Percentiles rank a stretch among this genome's conserved stretches.
These are phyloP conservation scores for Fusarium longipes DNA, from an alignment of 2,329 filamentous ascomycete species.

Conservation along the genomic window DNA sequence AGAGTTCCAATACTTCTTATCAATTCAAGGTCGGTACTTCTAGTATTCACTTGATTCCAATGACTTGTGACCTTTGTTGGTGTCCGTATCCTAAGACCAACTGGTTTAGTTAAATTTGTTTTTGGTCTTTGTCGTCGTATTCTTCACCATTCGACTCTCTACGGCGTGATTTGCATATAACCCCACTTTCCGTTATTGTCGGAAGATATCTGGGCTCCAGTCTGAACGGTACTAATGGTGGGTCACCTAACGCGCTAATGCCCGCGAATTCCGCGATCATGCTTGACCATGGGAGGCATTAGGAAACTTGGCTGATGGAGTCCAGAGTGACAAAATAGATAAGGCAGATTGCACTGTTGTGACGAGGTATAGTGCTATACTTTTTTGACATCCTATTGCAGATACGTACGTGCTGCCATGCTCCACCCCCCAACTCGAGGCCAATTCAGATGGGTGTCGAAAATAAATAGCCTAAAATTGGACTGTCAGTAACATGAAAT, in stretches of 20 bases:
- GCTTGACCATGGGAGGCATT: not conserved
- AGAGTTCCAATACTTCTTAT: not conserved
- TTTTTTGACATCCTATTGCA: not conserved
- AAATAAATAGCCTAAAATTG: too few species aligned
- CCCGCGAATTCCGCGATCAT: not conserved
- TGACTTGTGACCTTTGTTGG: not conserved
- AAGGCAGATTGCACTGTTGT: not conserved
- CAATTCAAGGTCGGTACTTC: not conserved
- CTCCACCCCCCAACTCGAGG: slow-evolving; percentile 6
- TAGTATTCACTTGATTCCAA: not conserved
- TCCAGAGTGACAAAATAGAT: not conserved
- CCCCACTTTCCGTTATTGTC: not conserved
- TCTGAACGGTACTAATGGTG: slow-evolving; percentile 2
- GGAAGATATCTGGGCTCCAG: too few species aligned
- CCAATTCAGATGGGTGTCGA: slow-evolving; percentile 13
- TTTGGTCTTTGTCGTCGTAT: not conserved
- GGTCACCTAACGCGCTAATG: slow-evolving; percentile 16
- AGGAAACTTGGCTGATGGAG: not conserved
- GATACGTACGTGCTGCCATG: slow-evolving; percentile 14
- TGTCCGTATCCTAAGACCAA: not conserved
- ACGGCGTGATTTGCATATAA: not conserved
- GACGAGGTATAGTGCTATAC: not conserved
- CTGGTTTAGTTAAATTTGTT: not conserved
- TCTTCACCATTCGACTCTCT: not conserved
- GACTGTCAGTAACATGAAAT: too few species aligned